These are phyloP conservation scores for Naganishia friedmannii DNA, from an alignment of 768 basidiomycete species.

Conservation along the genomic window DNA sequence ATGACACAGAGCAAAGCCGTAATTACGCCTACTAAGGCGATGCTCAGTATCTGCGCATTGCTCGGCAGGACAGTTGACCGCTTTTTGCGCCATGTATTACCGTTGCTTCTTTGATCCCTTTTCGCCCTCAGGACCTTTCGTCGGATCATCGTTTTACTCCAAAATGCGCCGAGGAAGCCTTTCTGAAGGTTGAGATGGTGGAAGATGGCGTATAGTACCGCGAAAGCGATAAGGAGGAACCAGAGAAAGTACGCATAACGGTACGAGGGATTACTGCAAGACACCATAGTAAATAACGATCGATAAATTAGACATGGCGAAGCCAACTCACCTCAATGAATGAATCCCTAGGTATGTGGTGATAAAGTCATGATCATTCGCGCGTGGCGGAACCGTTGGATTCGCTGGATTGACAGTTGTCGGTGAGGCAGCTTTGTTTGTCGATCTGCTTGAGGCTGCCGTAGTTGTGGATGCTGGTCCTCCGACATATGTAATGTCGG, in stretches of 20 bases:
- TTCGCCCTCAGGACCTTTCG: slow-evolving; percentile 61
- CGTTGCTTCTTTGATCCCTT: slow-evolving; percentile 57
- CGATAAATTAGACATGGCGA: neutral
- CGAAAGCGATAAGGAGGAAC: slow-evolving; percentile 43
- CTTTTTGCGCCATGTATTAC: slow-evolving; percentile 35
- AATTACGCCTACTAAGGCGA: slow-evolving; percentile 56
- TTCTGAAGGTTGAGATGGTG: slow-evolving; percentile 46
- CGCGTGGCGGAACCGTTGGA: slow-evolving; percentile 43
- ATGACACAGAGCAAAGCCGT: slow-evolving; percentile 59
- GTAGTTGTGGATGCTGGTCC: slow-evolving; percentile 35
- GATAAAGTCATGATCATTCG: slow-evolving; percentile 46
- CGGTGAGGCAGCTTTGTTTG: slow-evolving; percentile 17
- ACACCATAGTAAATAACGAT: neutral
- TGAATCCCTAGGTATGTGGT: slow-evolving; percentile 48
- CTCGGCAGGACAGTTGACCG: slow-evolving; percentile 56
- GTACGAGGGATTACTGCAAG: slow-evolving; percentile 45
- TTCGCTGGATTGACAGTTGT: slow-evolving; percentile 36
- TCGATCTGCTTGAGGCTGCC: neutral
- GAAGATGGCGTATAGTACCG: slow-evolving; percentile 42
- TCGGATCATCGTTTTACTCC: slow-evolving; percentile 63
- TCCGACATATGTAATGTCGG: slow-evolving; percentile 30
- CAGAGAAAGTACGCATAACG: slow-evolving; percentile 51
- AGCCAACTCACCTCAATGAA: slow-evolving; percentile 46
- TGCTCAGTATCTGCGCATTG: slow-evolving; percentile 62
- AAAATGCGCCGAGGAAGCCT: slow-evolving; percentile 57